Evolutionary conservation across 2,329 filamentous ascomycete genomes (phyloP).

Genomic region (Alternaria conjuncta): DNA sequence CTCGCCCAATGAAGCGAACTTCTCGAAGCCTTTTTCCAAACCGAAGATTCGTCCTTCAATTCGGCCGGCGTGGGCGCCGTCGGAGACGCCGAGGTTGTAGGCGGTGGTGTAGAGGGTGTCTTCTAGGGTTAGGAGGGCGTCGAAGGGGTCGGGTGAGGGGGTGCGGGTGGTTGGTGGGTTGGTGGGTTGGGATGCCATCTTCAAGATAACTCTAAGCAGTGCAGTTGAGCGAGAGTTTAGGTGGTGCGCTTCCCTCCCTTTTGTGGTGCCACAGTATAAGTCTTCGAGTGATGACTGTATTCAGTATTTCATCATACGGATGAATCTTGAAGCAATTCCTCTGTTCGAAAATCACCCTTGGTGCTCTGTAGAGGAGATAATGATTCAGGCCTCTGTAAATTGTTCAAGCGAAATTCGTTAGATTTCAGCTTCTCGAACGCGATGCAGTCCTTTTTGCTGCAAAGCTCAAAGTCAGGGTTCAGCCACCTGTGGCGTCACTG

Average conservation of each 20-base stretch:
- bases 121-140: constrained; percentile 65
- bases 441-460: background rate
- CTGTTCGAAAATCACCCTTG: too few relatives aligned
- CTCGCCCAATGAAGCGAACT: constrained; percentile 80
- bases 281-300: too few relatives aligned
- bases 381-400: too few relatives aligned
- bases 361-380: background rate
- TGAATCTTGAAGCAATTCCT: too few relatives aligned
- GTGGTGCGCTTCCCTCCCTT: too few relatives aligned
- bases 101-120: constrained; percentile 82
- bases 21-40: constrained; percentile 91
- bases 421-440: background rate
- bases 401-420: background rate
- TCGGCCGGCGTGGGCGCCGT: constrained; percentile 78
- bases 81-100: constrained; percentile 73
- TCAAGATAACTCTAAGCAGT: too few relatives aligned
- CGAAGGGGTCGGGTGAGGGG: constrained; percentile 55
- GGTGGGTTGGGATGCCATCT: background rate
- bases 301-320: too few relatives aligned
- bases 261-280: too few relatives aligned
- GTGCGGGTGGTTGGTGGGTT: background rate
- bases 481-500: constrained; percentile 22
- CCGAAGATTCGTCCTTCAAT: constrained; percentile 91
- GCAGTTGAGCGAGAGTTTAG: too few relatives aligned
- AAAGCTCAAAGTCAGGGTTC: constrained; percentile 8